Base-by-base conservation (phyloP, 2,329 filamentous ascomycete species). In the Verticillium dahliae region DNA sequence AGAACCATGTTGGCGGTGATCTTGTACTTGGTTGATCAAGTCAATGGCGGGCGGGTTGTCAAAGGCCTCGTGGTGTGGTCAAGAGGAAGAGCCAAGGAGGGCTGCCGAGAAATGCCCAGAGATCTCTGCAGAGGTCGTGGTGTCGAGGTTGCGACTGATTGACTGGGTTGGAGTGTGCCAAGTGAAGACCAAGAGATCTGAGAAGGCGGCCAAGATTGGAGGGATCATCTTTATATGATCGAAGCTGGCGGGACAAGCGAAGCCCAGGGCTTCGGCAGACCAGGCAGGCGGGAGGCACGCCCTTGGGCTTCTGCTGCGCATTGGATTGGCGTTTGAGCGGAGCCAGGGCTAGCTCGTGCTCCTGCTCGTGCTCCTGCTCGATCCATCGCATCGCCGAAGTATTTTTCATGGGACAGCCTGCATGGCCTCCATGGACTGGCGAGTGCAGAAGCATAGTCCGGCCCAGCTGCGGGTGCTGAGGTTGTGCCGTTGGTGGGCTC, bases 1-100 rank as follows among this genome's bases (percentile, higher is more conserved):
- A 89, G 81, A 69, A 75, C 74, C 83, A 86, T 87, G 65, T 76
- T 84, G 76, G 68, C 61, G 60, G 57, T 34, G 34, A 34, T 35
- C 54, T 56, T 50, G 45, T 37, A 2, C 9, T 7, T 50, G 45
- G 45, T 27, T 50, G 45, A 27, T 27, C 27, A n/a, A 50, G 18
- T 22, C 6, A 10, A n/a, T 50, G 45, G 45, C 45, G 10, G 22
- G 45, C 18, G 45, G 3, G 27, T 27, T 27, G 45, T 50, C 45
- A n/a, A 50, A 22, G 45, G 45, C 45, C 45, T 37, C 13, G 7
- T 13, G 13, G 35, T 37, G 27, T 37, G 45, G 18, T n/a, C 7
- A 18, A 18, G 18, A 50, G n/a, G 18, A 9, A 27, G 6, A 18
- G 45, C 45, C 45, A 50, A 50, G 45, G 4, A 50, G 45, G n/a